A percentile compares a stretch with the other conserved stretches of the same genome.
Evolutionary conservation across 73 alveolate species (phyloP).

Genomic region (Blepharisma stoltei): DNA sequence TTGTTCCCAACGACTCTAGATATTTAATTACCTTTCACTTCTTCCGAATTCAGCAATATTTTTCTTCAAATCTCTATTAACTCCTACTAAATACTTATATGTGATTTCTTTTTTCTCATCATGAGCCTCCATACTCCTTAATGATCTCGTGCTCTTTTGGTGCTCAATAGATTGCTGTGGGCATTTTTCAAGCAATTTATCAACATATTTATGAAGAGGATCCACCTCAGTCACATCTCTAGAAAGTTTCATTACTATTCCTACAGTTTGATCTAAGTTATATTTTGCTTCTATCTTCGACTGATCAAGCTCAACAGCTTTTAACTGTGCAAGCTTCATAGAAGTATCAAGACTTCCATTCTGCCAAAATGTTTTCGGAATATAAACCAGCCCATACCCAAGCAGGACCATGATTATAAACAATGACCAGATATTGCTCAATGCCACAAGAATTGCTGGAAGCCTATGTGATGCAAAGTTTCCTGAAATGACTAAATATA

Average conservation of each 20-base stretch:
- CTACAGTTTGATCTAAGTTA: conserved; percentile 20
- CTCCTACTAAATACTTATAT: too few species aligned
- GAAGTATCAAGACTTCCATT: not conserved
- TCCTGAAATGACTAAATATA: conserved; percentile 17
- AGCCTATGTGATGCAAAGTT: not conserved
- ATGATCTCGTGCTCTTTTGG: not conserved
- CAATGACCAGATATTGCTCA: conserved; percentile 28
- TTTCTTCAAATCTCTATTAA: too few species aligned
- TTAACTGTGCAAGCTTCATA: not conserved
- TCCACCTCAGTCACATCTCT: not conserved
- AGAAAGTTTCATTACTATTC: not conserved
- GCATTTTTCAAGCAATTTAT: conserved; percentile 18
- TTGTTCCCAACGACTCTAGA: conserved; percentile 29
- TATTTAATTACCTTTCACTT: conserved; percentile 14
- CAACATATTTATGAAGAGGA: conserved; percentile 4
- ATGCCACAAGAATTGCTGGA: conserved; percentile 14
- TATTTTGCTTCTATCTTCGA: not conserved
- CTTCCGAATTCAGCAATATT: too few species aligned
- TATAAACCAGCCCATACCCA: conserved; percentile 31
- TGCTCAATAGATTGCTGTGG: conserved; percentile 12
- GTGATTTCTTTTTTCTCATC: not conserved
- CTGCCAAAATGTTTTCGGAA: conserved; percentile 29
- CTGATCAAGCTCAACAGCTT: conserved; percentile 17
- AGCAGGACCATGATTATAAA: conserved; percentile 13
- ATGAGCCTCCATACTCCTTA: not conserved